phyloP scores from a whole-genome alignment of 352 stramenopile species.

The Globisporangium radiosum region DNA sequence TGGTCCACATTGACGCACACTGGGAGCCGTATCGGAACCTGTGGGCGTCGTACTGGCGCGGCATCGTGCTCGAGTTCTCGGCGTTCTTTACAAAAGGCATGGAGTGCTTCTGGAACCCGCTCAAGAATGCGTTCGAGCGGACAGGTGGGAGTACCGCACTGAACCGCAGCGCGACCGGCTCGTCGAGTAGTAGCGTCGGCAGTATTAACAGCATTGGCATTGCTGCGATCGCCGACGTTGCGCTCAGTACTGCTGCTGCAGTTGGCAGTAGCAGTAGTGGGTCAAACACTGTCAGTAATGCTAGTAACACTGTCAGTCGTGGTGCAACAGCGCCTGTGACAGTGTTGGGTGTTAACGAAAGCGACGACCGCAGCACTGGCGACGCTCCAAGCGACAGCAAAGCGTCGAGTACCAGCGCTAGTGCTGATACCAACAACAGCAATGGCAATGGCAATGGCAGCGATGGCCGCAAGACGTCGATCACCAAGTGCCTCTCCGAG shows the following conservation, averaged over 20 bases:
- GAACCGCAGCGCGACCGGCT: conserved; percentile 11
- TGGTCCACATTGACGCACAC: conserved; percentile 41
- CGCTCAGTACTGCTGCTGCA: neutral
- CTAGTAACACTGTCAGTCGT: conserved; percentile 1
- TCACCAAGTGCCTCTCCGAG: conserved; percentile 53
- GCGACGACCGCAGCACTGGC: neutral
- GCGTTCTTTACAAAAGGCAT: conserved; percentile 57
- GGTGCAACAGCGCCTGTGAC: conserved; percentile 2
- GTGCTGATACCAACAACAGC: neutral
- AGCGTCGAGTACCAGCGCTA: neutral
- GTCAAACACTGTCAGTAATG: neutral
- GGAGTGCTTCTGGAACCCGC: conserved; percentile 54
- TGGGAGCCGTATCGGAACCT: conserved; percentile 59
- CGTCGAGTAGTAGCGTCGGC: too few relatives aligned
- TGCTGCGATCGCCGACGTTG: neutral
- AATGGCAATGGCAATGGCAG: neutral
- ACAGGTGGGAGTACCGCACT: conserved; percentile 10
- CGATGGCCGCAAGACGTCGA: conserved; percentile 12
- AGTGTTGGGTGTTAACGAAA: neutral
- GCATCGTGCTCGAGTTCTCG: conserved; percentile 57
- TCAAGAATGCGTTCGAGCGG: conserved; percentile 52
- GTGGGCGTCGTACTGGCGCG: conserved; percentile 55
- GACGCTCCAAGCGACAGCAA: neutral
- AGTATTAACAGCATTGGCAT: neutral
- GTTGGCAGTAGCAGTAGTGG: neutral